These are phyloP conservation scores for Metarhizium anisopliae DNA, from an alignment of 2,329 filamentous ascomycete genomes.

Conservation along the genomic window DNA sequence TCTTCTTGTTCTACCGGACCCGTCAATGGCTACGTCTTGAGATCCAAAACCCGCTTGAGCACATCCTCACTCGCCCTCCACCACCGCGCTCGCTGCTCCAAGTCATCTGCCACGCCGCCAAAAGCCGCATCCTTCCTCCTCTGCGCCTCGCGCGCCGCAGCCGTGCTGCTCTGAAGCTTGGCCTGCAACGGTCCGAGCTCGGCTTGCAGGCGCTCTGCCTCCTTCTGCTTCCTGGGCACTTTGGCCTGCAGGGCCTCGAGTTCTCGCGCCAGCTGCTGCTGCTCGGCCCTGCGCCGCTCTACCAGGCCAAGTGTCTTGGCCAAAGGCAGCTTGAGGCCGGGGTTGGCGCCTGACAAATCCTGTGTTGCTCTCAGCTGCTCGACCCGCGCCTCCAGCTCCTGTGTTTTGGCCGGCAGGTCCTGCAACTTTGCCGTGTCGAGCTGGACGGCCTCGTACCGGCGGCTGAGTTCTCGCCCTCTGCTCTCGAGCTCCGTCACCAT, in stretches of 20 bases:
- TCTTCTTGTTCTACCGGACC: neutral
- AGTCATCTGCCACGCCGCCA: conserved; percentile 59
- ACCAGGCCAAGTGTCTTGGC: conserved; percentile 47
- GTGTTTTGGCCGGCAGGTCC: conserved; percentile 42
- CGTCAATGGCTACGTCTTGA: conserved; percentile 28
- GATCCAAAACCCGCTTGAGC: conserved; percentile 54
- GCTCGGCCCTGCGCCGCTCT: conserved; percentile 39
- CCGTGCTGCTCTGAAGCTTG: conserved; percentile 54
- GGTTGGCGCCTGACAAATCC: conserved; percentile 23
- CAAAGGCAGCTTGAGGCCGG: conserved; percentile 46
- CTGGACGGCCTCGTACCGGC: conserved; percentile 41
- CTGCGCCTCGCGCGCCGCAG: conserved; percentile 62
- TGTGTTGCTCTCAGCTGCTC: conserved; percentile 33
- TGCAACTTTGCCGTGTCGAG: conserved; percentile 38
- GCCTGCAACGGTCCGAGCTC: conserved; percentile 62
- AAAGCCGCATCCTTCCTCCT: conserved; percentile 57
- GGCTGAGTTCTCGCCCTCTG: conserved; percentile 49
- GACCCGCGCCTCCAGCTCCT: conserved; percentile 39
- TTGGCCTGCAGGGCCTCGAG: conserved; percentile 54
- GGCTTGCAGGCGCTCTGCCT: conserved; percentile 55
- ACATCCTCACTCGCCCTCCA: conserved; percentile 58
- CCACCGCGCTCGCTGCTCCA: conserved; percentile 71
- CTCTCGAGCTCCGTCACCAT: conserved; percentile 65
- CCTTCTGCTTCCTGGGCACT: conserved; percentile 56
- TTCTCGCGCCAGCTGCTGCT: conserved; percentile 51